These are phyloP conservation scores for Lycium barbarum DNA, from an alignment of 257 asterid species.

Conservation along the genomic window DNA sequence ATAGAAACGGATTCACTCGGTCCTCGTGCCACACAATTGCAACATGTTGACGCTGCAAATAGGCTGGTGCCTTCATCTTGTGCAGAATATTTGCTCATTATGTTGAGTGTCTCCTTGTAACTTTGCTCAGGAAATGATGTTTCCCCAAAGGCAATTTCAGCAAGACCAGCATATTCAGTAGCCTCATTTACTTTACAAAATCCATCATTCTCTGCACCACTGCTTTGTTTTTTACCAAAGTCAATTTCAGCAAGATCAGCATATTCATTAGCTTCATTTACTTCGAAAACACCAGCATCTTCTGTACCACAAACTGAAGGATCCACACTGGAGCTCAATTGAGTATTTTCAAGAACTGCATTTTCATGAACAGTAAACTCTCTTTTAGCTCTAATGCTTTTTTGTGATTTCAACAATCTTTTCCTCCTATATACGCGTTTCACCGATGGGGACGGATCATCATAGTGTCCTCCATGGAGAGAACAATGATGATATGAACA, in stretches of 20 bases:
- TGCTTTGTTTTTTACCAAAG: slow-evolving; percentile 48
- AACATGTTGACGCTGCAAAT: slow-evolving; percentile 37
- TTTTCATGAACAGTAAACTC: slow-evolving; percentile 33
- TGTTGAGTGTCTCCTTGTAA: slow-evolving; percentile 47
- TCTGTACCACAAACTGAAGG: slow-evolving; percentile 34
- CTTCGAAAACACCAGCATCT: slow-evolving; percentile 35
- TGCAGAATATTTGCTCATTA: slow-evolving; percentile 40
- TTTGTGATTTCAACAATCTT: slow-evolving; percentile 54
- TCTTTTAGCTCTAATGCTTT: slow-evolving; percentile 37
- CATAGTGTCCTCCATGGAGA: slow-evolving; percentile 75
- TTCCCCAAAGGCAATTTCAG: slow-evolving; percentile 59
- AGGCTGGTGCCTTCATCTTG: slow-evolving; percentile 36
- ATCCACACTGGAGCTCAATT: slow-evolving; percentile 34
- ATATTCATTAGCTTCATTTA: slow-evolving; percentile 29
- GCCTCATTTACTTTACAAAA: slow-evolving; percentile 30
- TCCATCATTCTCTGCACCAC: slow-evolving; percentile 28
- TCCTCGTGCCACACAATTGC: slow-evolving; percentile 44
- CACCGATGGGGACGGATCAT: slow-evolving; percentile 44
- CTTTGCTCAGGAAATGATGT: slow-evolving; percentile 59
- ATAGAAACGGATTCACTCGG: not conserved
- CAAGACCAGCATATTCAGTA: slow-evolving; percentile 33
- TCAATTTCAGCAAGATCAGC: slow-evolving; percentile 45
- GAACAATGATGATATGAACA: slow-evolving; percentile 95
- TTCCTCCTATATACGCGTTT: slow-evolving; percentile 52
- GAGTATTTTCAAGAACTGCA: slow-evolving; percentile 34